Evolutionary conservation across 1,139 yeast species (phyloP), one percentile per base, ranked within the genome.

Genomic region (Yamadazyma pseudoaaseri): DNA sequence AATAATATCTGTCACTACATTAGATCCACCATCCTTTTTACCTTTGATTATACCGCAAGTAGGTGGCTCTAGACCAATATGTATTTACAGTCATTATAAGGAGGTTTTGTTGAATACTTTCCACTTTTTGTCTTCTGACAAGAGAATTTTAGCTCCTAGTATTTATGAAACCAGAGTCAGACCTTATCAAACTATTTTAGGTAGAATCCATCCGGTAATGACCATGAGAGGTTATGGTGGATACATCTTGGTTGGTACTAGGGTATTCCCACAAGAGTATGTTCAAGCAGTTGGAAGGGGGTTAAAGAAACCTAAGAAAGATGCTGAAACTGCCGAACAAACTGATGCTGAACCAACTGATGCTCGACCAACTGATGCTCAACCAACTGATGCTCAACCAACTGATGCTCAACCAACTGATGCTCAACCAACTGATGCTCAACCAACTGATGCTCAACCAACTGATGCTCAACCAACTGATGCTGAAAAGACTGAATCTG

Each of bases 151-250:
- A 47, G 94, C 95, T 1, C 96, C 97, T 4, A 76, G 89, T 3
- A 79, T 94, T 18, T 70, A 76, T 41, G 97, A 90, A 56, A 77
- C 95, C 0, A 70, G 87, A 39, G 95, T 86, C 6, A 76, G 97
- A 43, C 83, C 82, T 32, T 87, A 84, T 54, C 99, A 92, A 60
- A 89, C 97, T 3, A 77, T 92, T 18, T 89, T 95, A 9, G 98
- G 98, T 6, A 79, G 95, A 54, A 69, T 92, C 56, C 98, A 94
- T 57, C 99, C 99, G 0, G 60, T 81, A 40, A 94, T 92, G 99
- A 86, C 97, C 1, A 81, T 84, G 73, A 74, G 87, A 52, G 90
- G 96, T 3, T 92, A 83, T 37, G 97, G 97, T 33, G 99, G 99
- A 0, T 92, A 80, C 54, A 58, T 92, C 2, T 65, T 90, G 45